Evolutionary conservation across 2,329 filamentous ascomycete genomes (phyloP).

Genomic region (Hymenoscyphus albidus): DNA sequence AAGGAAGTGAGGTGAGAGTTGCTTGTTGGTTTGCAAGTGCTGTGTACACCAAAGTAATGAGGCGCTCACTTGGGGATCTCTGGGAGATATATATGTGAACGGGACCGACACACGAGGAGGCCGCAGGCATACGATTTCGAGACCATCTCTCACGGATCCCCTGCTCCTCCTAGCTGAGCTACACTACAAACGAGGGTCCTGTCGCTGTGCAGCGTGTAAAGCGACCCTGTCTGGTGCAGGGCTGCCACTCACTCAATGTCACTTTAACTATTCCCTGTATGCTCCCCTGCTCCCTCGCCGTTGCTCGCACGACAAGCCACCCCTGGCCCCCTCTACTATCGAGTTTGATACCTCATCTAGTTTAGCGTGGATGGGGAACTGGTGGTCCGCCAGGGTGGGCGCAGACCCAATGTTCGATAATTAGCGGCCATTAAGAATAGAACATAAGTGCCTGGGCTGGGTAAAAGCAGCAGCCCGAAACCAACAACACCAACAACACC

Average conservation of each 20-base stretch:
- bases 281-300: conserved; percentile 16
- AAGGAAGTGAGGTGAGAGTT: conserved; percentile 10
- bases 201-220: conserved; percentile 11
- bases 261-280: conserved; percentile 7
- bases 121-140: conserved; percentile 26
- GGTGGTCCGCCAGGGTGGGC: background rate
- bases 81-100: conserved; percentile 31
- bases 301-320: conserved; percentile 25
- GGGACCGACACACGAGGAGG: conserved; percentile 20
- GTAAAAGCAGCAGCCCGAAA: conserved; percentile 13
- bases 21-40: conserved; percentile 13
- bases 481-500: conserved; percentile 25
- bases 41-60: conserved; percentile 23
- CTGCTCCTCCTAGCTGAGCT: conserved; percentile 25
- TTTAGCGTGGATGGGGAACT: background rate
- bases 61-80: conserved; percentile 23
- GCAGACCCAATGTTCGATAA: conserved; percentile 17
- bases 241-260: conserved; percentile 18
- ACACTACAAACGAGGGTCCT: conserved; percentile 21
- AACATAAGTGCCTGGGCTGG: conserved; percentile 12
- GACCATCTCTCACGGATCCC: conserved; percentile 24
- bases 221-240: conserved; percentile 9
- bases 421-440: conserved; percentile 30
- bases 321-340: conserved; percentile 6
- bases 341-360: conserved; percentile 11